Evolutionary conservation across 176 grass and related monocot species (phyloP).

Genomic region (Calamus simplicifolius): DNA sequence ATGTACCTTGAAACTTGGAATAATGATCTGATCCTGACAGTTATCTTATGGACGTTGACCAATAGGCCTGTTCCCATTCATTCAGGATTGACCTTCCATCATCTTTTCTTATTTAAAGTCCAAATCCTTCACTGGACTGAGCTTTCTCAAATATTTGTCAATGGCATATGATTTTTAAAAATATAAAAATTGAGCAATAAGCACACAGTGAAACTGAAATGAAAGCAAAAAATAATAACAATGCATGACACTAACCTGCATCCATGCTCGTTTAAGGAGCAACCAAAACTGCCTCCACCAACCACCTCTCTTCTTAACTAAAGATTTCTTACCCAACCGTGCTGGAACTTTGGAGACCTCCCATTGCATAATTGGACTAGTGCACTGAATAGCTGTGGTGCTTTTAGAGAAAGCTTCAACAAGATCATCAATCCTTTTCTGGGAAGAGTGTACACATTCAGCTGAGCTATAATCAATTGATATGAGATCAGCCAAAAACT

Average conservation of each 20-base stretch:
- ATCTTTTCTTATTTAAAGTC: no score
- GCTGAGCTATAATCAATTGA: conserved; percentile 83
- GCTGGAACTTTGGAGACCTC: conserved; percentile 23
- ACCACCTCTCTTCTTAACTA: conserved; percentile 39
- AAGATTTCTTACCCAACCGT: conserved; percentile 41
- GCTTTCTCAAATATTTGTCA: no score
- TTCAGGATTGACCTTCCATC: no score
- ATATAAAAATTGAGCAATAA: no score
- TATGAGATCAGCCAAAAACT: conserved; percentile 97
- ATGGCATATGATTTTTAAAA: no score
- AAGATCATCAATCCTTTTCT: conserved; percentile 67
- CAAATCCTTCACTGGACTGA: no score
- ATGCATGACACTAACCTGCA: conserved; percentile 52
- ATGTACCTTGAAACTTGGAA: no score
- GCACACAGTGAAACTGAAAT: no score
- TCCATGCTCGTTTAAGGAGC: conserved; percentile 93
- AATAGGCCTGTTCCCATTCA: no score
- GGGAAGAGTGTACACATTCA: conserved; percentile 60
- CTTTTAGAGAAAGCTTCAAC: conserved; percentile 66
- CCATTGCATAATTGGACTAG: conserved; percentile 18
- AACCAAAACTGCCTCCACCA: conserved; percentile 83
- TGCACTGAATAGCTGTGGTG: conserved; percentile 28
- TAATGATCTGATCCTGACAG: no score
- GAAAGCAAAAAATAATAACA: neutral
- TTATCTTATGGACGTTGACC: no score